Percentiles rank a stretch among this genome's conserved stretches.
phyloP scores from a whole-genome alignment of 2,329 filamentous ascomycete genomes.

The Penicillium nordicum region DNA sequence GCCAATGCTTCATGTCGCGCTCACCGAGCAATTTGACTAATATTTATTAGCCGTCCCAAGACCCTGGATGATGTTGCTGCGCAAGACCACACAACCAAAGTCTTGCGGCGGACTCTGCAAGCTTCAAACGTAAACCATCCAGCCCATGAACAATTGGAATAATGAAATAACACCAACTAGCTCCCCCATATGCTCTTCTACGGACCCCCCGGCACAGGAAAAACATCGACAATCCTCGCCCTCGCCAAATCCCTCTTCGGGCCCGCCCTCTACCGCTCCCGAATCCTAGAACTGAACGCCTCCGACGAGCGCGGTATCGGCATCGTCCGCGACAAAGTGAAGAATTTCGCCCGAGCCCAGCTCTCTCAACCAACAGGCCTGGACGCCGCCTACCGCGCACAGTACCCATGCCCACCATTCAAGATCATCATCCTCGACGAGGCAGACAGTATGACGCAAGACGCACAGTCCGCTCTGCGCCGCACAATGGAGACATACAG shows the following conservation, averaged over 20 bases:
- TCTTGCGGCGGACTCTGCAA: constrained; percentile 88
- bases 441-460: constrained; percentile 98
- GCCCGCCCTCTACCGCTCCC: constrained; percentile 84
- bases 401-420: constrained; percentile 93
- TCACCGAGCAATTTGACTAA: not conserved
- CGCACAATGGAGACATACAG: constrained; percentile 98
- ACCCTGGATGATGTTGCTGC: constrained; percentile 91
- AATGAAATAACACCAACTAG: constrained; percentile 38
- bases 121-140: constrained; percentile 70
- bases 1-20: constrained; percentile 10
- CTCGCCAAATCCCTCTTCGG: constrained; percentile 97
- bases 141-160: not conserved
- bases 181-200: constrained; percentile 99
- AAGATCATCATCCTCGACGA: constrained; percentile 99
- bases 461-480: constrained; percentile 87
- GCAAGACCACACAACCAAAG: constrained; percentile 93
- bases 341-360: constrained; percentile 95
- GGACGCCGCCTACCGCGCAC: constrained; percentile 59
- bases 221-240: constrained; percentile 95
- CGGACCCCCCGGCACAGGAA: constrained; percentile 92
- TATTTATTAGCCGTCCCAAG: constrained; percentile 71
- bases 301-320: constrained; percentile 97
- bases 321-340: constrained; percentile 96
- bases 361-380: constrained; percentile 73
- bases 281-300: constrained; percentile 98